Conservation (phyloP, 2,329 filamentous ascomycete species). For the Ceratocystis alfenasii region DNA sequence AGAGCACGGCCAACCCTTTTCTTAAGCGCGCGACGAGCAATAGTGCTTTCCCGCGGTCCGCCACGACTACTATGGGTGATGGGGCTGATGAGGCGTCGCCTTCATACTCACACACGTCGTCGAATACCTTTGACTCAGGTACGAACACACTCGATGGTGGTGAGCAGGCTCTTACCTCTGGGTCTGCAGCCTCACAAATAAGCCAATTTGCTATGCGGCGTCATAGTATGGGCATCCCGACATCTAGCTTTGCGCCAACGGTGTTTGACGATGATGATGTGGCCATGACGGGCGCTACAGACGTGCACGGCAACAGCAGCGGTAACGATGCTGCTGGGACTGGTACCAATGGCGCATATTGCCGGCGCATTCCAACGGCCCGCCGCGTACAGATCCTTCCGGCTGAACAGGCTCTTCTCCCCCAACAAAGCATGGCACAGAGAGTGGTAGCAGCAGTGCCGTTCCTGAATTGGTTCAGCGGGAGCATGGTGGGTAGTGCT, state of each 20-base stretch:
- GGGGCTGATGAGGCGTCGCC: slow-evolving; percentile 3
- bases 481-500: slow-evolving; percentile 60
- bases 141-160: slow-evolving; percentile 38
- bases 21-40: slow-evolving; percentile 11
- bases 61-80: background rate
- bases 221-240: background rate
- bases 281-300: slow-evolving; percentile 5
- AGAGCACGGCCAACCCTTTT: slow-evolving; percentile 7
- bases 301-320: background rate
- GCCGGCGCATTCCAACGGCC: slow-evolving; percentile 54
- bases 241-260: background rate
- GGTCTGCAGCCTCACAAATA: background rate
- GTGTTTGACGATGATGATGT: slow-evolving; percentile 25
- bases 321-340: background rate
- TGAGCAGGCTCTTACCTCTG: background rate
- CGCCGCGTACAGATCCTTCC: slow-evolving; percentile 53
- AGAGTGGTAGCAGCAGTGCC: slow-evolving; percentile 54
- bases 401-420: slow-evolving; percentile 57
- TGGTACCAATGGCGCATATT: slow-evolving; percentile 32
- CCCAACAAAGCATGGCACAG: slow-evolving; percentile 53
- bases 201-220: background rate
- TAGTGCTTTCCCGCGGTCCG: slow-evolving; percentile 9
- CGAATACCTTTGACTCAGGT: slow-evolving; percentile 29
- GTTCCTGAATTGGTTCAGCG: slow-evolving; percentile 60
- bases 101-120: slow-evolving; percentile 5